Evolutionary conservation across 2,329 filamentous ascomycete species (phyloP).

Genomic region (Cordyceps fumosorosea): DNA sequence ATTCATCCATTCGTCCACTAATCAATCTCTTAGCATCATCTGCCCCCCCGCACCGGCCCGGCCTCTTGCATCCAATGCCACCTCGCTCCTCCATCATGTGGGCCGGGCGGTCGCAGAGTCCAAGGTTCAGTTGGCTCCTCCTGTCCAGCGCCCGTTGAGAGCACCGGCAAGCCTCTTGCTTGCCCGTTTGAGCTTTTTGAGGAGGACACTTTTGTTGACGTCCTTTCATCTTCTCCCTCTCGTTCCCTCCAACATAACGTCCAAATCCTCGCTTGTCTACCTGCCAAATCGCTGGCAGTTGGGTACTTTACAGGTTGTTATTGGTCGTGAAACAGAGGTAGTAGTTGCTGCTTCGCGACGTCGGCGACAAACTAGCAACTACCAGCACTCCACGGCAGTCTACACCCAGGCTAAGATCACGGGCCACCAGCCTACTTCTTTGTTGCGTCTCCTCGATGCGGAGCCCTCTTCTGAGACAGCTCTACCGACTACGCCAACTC

Average conservation of each 20-base stretch:
- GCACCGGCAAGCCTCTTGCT: neutral
- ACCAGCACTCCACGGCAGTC: neutral
- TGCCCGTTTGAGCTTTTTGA: neutral
- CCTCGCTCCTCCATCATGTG: conserved; percentile 10
- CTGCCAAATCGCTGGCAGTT: too few species aligned
- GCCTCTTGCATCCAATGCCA: conserved; percentile 3
- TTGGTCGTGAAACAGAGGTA: too few species aligned
- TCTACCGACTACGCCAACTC: neutral
- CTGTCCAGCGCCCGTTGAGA: neutral
- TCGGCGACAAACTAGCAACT: neutral
- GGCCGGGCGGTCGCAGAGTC: neutral
- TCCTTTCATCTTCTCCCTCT: neutral
- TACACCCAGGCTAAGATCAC: neutral
- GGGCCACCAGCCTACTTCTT: neutral
- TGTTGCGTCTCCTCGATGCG: neutral
- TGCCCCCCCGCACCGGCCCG: neutral
- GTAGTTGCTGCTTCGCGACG: neutral
- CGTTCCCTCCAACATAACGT: neutral
- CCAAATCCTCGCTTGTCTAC: too few species aligned
- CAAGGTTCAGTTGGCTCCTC: neutral
- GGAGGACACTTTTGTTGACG: neutral
- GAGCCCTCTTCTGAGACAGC: neutral
- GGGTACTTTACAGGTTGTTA: too few species aligned
- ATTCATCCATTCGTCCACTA: neutral
- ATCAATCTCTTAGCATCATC: neutral